Evolutionary conservation across 1,139 yeast species (phyloP).

Genomic region (Suhomyces panamericanus): DNA sequence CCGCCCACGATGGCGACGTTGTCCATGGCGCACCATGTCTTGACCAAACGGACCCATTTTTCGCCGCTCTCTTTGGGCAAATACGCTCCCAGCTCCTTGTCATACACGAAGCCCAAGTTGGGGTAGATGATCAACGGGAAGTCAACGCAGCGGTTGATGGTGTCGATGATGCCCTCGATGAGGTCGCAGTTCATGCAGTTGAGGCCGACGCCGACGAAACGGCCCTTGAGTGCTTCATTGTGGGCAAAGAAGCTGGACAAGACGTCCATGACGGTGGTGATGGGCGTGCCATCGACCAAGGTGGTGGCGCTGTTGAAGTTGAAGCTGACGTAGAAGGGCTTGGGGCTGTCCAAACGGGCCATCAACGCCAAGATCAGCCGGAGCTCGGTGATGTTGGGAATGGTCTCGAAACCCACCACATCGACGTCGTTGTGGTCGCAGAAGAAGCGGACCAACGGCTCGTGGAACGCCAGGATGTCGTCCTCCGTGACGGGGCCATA

Average conservation of each 20-base stretch:
- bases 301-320: conserved; percentile 25
- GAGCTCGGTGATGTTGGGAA: conserved; percentile 57
- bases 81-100: conserved; percentile 26
- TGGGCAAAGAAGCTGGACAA: conserved; percentile 16
- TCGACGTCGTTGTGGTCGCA: conserved; percentile 43
- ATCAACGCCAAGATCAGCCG: conserved; percentile 31
- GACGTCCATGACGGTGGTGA: conserved; percentile 24
- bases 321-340: conserved; percentile 34
- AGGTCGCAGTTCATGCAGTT: conserved; percentile 38
- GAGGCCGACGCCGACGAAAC: conserved; percentile 39
- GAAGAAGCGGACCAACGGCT: conserved; percentile 44
- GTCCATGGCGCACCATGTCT: conserved; percentile 34
- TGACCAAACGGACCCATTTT: conserved; percentile 31
- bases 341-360: conserved; percentile 15
- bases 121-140: conserved; percentile 50
- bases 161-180: conserved; percentile 22
- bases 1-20: conserved; percentile 52
- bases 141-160: conserved; percentile 19
- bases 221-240: conserved; percentile 11
- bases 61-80: conserved; percentile 20
- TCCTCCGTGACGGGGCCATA: conserved; percentile 38
- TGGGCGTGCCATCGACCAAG: conserved; percentile 37
- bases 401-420: conserved; percentile 62
- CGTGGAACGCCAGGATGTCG: conserved; percentile 48
- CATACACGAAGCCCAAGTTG: conserved; percentile 55